These are phyloP conservation scores for Daldinia bambusicola DNA, from an alignment of 495 filamentous ascomycete species.

Conservation along the genomic window DNA sequence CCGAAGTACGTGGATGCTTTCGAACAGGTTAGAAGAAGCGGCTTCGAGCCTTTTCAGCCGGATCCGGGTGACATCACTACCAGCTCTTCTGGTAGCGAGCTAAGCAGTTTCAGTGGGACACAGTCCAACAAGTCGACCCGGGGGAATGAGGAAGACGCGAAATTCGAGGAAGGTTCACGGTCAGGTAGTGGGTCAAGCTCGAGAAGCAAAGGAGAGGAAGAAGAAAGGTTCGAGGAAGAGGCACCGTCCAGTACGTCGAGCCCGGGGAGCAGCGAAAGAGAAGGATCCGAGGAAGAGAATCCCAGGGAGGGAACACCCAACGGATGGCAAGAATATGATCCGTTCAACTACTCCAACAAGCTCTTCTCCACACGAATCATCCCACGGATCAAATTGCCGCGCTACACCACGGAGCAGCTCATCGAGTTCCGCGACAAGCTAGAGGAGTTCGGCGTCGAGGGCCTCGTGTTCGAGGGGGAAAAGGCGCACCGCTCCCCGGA, in stretches of 20 bases:
- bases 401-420: constrained; percentile 7
- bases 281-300: neutral
- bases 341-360: neutral
- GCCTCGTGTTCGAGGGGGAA: neutral
- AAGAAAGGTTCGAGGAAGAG: neutral
- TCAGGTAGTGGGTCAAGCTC: neutral
- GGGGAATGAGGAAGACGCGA: no score
- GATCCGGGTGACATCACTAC: no score
- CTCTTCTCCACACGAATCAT: neutral
- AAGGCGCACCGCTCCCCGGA: neutral
- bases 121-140: no score
- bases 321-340: neutral
- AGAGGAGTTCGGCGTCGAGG: neutral
- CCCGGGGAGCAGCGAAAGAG: no score
- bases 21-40: neutral
- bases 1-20: constrained; percentile 2
- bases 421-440: neutral
- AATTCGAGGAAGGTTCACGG: neutral
- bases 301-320: neutral
- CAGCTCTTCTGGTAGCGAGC: no score
- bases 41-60: constrained; percentile 17
- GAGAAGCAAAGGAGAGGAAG: neutral
- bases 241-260: no score
- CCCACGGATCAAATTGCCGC: constrained; percentile 1
- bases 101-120: no score